Evolutionary conservation across 2,329 filamentous ascomycete species (phyloP).

Genomic region (Microdochium paspali): DNA sequence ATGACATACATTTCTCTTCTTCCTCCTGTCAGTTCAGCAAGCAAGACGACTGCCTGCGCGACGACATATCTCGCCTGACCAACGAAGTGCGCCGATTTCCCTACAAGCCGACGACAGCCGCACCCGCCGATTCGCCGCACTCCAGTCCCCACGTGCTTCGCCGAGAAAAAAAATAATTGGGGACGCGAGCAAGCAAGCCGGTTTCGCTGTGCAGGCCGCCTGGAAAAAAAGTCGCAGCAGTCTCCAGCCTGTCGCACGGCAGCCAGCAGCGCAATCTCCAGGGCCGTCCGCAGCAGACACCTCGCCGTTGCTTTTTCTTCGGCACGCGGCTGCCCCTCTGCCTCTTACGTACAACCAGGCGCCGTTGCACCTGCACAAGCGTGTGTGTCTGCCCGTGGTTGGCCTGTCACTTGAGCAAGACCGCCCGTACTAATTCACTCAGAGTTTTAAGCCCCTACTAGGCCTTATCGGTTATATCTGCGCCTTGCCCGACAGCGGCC

Average conservation of each 20-base stretch:
- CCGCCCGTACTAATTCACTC: background rate
- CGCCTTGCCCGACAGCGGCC: background rate
- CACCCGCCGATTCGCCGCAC: too few species aligned
- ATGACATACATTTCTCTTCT: background rate
- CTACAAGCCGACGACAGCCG: too few species aligned
- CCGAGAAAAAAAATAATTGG: too few species aligned
- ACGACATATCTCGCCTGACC: too few species aligned
- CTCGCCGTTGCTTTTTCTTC: background rate
- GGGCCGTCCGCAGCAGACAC: background rate
- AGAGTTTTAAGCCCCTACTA: background rate
- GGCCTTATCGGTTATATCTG: background rate
- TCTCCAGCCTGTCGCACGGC: too few species aligned
- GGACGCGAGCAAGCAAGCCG: too few species aligned
- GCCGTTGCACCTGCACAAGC: background rate
- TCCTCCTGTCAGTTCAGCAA: background rate
- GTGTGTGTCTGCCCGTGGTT: background rate
- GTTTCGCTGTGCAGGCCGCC: too few species aligned
- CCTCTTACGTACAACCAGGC: background rate
- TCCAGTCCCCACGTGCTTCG: too few species aligned
- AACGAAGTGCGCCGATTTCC: too few species aligned
- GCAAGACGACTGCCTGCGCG: too few species aligned
- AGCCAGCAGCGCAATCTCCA: too few species aligned
- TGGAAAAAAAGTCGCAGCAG: too few species aligned
- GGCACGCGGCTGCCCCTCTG: background rate
- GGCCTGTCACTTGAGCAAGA: background rate